Evolutionary conservation across 371 early-diverging fungal genomes (phyloP).

Genomic region (Mortierella sp.): DNA sequence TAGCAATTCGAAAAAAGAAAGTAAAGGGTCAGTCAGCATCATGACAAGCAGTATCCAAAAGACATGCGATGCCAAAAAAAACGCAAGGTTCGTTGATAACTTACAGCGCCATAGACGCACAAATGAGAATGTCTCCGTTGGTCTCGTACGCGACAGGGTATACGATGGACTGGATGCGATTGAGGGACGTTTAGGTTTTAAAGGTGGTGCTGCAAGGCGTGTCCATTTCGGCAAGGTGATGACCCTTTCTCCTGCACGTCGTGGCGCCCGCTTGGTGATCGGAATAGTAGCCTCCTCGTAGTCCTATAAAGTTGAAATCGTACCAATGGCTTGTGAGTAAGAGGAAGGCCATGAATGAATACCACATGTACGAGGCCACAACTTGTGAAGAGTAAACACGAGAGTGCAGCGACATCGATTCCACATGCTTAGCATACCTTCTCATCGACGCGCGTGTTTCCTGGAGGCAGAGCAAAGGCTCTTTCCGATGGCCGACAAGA

Average conservation of each 20-base stretch:
- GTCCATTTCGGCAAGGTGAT: conserved; percentile 79
- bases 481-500: conserved; percentile 73
- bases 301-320: too few relatives aligned
- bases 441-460: conserved; percentile 72
- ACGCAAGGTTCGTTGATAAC: too few relatives aligned
- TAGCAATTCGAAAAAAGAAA: conserved; percentile 51
- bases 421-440: conserved; percentile 24
- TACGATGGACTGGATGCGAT: conserved; percentile 96
- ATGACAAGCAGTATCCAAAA: background rate
- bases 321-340: too few relatives aligned
- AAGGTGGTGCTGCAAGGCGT: conserved; percentile 83
- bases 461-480: conserved; percentile 79
- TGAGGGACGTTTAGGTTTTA: conserved; percentile 86
- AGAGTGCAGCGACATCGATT: too few relatives aligned
- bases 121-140: conserved; percentile 98
- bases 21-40: conserved; percentile 1
- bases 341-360: too few relatives aligned
- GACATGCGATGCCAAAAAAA: too few relatives aligned
- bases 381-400: too few relatives aligned
- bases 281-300: conserved; percentile 90
- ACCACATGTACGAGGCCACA: background rate
- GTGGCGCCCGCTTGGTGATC: conserved; percentile 71
- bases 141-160: conserved; percentile 93
- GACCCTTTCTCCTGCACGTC: conserved; percentile 66
- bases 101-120: conserved; percentile 98